Conservation (phyloP, 768 basidiomycete genomes). For the Leccinum arenicola region DNA sequence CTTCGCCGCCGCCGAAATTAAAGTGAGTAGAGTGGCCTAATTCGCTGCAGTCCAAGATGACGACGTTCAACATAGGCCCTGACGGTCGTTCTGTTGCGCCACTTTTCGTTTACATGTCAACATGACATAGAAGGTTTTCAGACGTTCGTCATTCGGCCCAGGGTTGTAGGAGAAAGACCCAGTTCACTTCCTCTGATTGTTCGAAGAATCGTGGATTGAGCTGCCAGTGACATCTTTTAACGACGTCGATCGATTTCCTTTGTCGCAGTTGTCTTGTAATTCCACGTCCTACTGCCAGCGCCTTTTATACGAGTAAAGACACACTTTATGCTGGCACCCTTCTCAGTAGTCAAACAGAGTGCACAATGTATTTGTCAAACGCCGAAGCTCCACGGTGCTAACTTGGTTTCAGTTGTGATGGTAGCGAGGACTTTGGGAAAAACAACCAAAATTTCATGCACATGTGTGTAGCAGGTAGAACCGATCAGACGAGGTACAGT, state of each 20-base stretch:
- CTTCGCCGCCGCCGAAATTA: constrained; percentile 60
- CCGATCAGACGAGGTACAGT: not conserved
- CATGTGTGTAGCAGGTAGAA: not conserved
- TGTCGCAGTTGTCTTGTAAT: constrained; percentile 1
- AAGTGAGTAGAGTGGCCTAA: constrained; percentile 34
- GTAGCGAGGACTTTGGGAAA: not conserved
- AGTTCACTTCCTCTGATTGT: constrained; percentile 59
- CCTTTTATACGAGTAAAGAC: not conserved
- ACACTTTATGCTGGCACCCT: not conserved
- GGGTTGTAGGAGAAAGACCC: constrained; percentile 47
- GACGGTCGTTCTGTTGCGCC: constrained; percentile 47
- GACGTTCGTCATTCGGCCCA: constrained; percentile 63
- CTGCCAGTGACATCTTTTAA: not conserved
- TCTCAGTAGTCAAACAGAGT: not conserved
- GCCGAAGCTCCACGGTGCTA: not conserved
- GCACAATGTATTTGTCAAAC: not conserved
- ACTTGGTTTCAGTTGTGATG: not conserved
- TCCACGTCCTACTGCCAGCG: not conserved
- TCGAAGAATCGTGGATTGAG: constrained; percentile 26
- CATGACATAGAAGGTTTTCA: constrained; percentile 60
- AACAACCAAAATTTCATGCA: not conserved
- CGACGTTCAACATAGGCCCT: constrained; percentile 31
- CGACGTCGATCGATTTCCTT: not conserved
- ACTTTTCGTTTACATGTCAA: constrained; percentile 52
- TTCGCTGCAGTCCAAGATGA: constrained; percentile 21